A percentile compares a stretch with the other conserved stretches of the same genome.
These are phyloP conservation scores for Metschnikowia vanudenii DNA, from an alignment of 805 yeast genomes.

Conservation along the genomic window DNA sequence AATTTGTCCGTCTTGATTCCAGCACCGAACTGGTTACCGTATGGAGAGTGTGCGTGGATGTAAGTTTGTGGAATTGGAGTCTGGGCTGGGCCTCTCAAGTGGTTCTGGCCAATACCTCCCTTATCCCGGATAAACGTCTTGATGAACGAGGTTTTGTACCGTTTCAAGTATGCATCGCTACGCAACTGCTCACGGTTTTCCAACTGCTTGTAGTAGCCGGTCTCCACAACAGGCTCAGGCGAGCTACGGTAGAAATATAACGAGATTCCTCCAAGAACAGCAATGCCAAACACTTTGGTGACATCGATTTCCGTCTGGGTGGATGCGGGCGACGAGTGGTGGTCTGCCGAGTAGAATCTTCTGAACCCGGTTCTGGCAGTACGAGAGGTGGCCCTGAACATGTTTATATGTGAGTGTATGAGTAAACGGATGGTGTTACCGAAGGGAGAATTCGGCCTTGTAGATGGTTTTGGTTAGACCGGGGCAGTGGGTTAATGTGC, in stretches of 20 bases:
- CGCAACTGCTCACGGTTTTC: constrained; percentile 34
- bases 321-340: constrained; percentile 18
- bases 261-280: constrained; percentile 38
- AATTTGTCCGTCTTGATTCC: constrained; percentile 43
- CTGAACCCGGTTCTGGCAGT: constrained; percentile 15
- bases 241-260: constrained; percentile 23
- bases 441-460: no score
- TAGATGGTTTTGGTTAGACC: no score
- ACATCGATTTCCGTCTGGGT: constrained; percentile 35
- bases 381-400: constrained; percentile 21
- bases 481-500: no score
- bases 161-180: constrained; percentile 36
- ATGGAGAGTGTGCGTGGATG: constrained; percentile 43
- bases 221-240: constrained; percentile 35
- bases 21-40: constrained; percentile 41
- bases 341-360: constrained; percentile 18
- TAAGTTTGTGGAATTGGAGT: constrained; percentile 31
- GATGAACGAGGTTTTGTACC: constrained; percentile 43
- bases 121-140: constrained; percentile 42
- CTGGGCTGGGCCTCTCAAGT: constrained; percentile 35
- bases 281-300: constrained; percentile 42
- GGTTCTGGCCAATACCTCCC: constrained; percentile 46
- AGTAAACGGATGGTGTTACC: neutral
- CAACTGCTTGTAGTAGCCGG: constrained; percentile 36
- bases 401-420: neutral